Base-by-base conservation (phyloP, 169 alveolate genomes). In the Plasmodium gonderi region DNA sequence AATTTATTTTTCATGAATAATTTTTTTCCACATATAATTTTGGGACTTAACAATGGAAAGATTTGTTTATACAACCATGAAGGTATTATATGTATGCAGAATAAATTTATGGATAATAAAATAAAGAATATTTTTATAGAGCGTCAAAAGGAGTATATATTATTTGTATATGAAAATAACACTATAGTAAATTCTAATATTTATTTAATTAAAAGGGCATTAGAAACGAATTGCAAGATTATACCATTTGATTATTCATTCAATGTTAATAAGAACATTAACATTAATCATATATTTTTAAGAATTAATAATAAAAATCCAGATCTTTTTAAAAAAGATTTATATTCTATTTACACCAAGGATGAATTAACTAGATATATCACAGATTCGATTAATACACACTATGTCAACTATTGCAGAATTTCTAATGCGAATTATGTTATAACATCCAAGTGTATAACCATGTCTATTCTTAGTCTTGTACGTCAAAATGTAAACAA, bases 41-140 rank as follows among this genome's bases (percentile, higher is more conserved):
- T 87, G 45, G 93, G 93, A 5, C 68, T 87, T 11, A 87, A 87
- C 47, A 87, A 60, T 87, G 93, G 93, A 2, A 87, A 65, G 31
- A 54, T 87, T 0, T 76, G 38, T 29, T 60, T 87, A 45, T 87
- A 87, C 42, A 87, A 87, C 51, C 93, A 87, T 76, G 93, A 87
- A 76, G 93, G 93, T 3, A 77, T 87, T 7, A 40, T 87, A 42
- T 76, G 87, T 79, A 87, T 87, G 93, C 89, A 87, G 20, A 87
- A 87, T 76, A 87, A 87, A 87, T 87, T 87, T 47, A 45, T 76
- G 51, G 93, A 87, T 3, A 40, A 38, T 31, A 87, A 76, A 60
- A 54, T 87, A 36, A 87, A 87, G 33, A 44, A 40, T 2, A 87
- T 87, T 40, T 51, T 76, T 64, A 17, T 87, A 1, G 93, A 87